Evolutionary conservation across 805 yeast genomes (phyloP), one percentile per base, ranked within the genome.

Genomic region (Monosporozyma siamensis): DNA sequence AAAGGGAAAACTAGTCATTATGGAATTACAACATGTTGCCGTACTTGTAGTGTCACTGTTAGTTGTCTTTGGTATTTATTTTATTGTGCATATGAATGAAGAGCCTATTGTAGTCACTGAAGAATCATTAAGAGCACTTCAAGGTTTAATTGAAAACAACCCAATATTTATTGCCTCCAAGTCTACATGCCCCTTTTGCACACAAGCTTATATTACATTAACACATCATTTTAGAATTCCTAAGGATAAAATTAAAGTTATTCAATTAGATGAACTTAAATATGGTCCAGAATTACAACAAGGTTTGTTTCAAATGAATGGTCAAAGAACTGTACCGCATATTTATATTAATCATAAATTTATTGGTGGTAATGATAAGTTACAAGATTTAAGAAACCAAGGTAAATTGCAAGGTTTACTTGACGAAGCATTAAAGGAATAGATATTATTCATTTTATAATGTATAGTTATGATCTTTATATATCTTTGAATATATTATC

Each of bases 291-390:
- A 79, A 30, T 75, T 88, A 52, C 96, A 88, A 68, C 79, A 69
- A 37, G 94, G 92, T 50, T 71, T 90, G 48, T 63, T 61, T 40
- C 76, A 80, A 59, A 63, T 87, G 46, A 85, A 95, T 34, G 92
- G 94, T 45, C 97, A 90, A 72, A 74, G 78, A 51, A 87, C 97
- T 38, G 97, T 90, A 48, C 98, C 98, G 49, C 85, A 82, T 63
- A 74, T 90, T 55, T 90, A 82, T 69, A 86, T 90, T 60, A 79
- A 72, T 40, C 95, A 95, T 47, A 75, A 88, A 67, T 95, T 87
- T 70, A 77, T 90, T 56, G 98, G 98, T 47, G 98, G 97, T 48
- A 86, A 87, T 75, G 81, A 90, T 31, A 95, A 87, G 53, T 70
- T 90, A 50, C 95, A 87, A 66, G 71, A 75, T 41, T 74, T 89